Conservation (phyloP, 257 asterid species). For the Nicotiana tomentosiformis region DNA sequence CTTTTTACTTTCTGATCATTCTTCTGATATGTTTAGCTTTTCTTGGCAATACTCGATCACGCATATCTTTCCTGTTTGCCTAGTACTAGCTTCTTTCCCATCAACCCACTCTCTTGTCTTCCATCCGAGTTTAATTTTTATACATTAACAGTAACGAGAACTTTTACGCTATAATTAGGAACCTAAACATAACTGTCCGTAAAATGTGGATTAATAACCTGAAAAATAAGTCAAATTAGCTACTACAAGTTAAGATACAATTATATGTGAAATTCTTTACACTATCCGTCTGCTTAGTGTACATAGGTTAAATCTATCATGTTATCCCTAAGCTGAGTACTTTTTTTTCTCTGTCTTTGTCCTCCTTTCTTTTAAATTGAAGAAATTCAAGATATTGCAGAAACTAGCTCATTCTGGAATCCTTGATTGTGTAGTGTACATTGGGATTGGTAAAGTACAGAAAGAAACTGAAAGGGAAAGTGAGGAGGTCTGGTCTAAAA, state of each 20-base stretch:
- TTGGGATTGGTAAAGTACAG: not conserved
- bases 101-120: not conserved
- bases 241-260: not conserved
- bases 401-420: not conserved
- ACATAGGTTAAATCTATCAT: not conserved
- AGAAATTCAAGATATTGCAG: not conserved
- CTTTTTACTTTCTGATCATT: constrained; percentile 1
- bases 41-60: not conserved
- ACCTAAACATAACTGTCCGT: no score
- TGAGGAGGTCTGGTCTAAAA: not conserved
- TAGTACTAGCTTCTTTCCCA: not conserved
- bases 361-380: not conserved
- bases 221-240: not conserved
- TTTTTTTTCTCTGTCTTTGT: not conserved
- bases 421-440: not conserved
- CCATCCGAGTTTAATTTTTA: not conserved
- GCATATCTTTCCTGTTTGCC: constrained; percentile 2
- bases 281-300: not conserved
- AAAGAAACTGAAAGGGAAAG: not conserved
- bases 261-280: not conserved
- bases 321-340: not conserved
- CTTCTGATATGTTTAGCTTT: constrained; percentile 3
- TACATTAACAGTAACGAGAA: not conserved
- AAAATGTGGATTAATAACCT: not conserved
- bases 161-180: no score